Percentiles rank a stretch among this genome's conserved stretches.
These are phyloP conservation scores for Lodderomyces beijingensis DNA, from an alignment of 1,139 yeast genomes.

Conservation along the genomic window DNA sequence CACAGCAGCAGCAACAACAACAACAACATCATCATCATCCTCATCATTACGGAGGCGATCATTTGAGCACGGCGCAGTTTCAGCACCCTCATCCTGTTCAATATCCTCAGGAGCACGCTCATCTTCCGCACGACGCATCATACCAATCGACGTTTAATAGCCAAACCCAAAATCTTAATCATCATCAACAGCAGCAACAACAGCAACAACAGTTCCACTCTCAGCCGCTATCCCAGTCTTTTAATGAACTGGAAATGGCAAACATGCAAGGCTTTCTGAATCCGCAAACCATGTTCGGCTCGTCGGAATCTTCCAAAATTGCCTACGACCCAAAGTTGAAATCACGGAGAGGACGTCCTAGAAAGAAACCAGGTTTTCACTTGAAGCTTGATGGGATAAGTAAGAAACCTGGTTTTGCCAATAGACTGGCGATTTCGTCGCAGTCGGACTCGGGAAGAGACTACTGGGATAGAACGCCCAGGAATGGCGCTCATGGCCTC, in stretches of 20 bases:
- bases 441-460: constrained; percentile 17
- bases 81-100: no score
- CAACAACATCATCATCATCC: constrained; percentile 1
- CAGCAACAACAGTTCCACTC: constrained; percentile 1
- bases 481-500: background rate
- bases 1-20: background rate
- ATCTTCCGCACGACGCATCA: no score
- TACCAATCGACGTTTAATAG: no score
- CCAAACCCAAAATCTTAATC: no score
- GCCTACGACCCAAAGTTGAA: constrained; percentile 7
- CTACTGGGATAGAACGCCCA: constrained; percentile 14
- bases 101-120: no score
- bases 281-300: background rate
- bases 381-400: constrained; percentile 13
- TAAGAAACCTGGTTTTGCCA: constrained; percentile 6
- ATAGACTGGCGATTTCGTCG: constrained; percentile 11
- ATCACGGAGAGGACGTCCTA: constrained; percentile 14
- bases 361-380: constrained; percentile 14
- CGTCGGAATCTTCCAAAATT: no score
- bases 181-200: constrained; percentile 4
- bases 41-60: no score
- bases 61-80: no score
- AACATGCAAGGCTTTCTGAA: no score
- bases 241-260: no score
- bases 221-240: no score